Percentiles rank a stretch among this genome's conserved stretches.
These are phyloP conservation scores for Neurospora sp. DNA, from an alignment of 495 filamentous ascomycete species.

Conservation along the genomic window DNA sequence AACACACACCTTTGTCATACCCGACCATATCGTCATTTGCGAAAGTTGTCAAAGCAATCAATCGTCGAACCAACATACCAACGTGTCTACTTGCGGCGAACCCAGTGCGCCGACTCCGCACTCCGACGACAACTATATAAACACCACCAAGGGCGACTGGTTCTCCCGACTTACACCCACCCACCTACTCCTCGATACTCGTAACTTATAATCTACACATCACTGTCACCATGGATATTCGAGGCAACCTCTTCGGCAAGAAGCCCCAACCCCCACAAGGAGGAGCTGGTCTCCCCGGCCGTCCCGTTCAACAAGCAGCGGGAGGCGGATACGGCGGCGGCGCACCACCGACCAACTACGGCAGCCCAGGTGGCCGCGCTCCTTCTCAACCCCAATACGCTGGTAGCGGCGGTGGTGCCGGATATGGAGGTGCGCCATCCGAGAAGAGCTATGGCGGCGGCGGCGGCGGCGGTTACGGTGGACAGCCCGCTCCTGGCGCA, in stretches of 20 bases:
- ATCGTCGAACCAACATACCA: background rate
- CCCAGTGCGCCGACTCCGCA: background rate
- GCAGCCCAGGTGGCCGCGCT: constrained; percentile 8
- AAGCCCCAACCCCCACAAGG: constrained; percentile 14
- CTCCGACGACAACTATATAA: background rate
- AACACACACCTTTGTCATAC: background rate
- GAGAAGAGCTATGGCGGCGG: background rate
- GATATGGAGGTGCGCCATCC: constrained; percentile 1
- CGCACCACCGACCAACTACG: constrained; percentile 11
- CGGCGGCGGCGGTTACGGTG: constrained; percentile 11
- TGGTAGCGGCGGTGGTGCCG: constrained; percentile 2
- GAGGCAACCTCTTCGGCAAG: constrained; percentile 32
- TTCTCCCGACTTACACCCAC: background rate
- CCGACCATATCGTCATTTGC: background rate
- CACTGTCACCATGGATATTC: constrained; percentile 23
- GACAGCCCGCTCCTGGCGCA: background rate
- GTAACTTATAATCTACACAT: background rate
- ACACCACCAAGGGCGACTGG: background rate
- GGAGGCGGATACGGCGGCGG: constrained; percentile 11
- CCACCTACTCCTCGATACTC: background rate
- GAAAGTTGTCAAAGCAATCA: background rate
- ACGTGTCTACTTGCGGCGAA: background rate
- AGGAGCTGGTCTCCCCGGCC: constrained; percentile 18
- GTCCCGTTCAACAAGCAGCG: constrained; percentile 17
- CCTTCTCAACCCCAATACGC: constrained; percentile 6